Evolutionary conservation across 2,329 filamentous ascomycete genomes (phyloP).

Genomic region (Venturia carpophila): DNA sequence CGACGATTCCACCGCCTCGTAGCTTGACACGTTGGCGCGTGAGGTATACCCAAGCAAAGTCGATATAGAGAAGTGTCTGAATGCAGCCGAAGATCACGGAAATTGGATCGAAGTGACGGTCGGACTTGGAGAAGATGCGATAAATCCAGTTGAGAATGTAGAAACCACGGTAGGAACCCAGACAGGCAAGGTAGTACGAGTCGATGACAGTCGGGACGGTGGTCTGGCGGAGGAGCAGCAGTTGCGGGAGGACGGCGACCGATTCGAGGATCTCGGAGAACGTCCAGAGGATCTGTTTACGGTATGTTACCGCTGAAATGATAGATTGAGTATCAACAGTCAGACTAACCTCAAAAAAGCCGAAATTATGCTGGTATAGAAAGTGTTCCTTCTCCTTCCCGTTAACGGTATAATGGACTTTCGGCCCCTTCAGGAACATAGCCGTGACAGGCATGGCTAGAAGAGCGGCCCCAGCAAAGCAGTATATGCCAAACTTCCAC

Average conservation of each 20-base stretch:
- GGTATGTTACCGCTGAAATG: slow-evolving; percentile 15
- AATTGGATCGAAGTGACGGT: slow-evolving; percentile 57
- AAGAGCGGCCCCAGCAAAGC: slow-evolving; percentile 56
- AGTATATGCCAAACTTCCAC: slow-evolving; percentile 79
- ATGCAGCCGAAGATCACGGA: slow-evolving; percentile 80
- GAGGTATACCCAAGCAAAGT: slow-evolving; percentile 97
- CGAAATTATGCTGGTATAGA: slow-evolving; percentile 18
- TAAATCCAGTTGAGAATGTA: slow-evolving; percentile 91
- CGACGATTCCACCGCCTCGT: slow-evolving; percentile 76
- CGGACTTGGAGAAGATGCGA: slow-evolving; percentile 52
- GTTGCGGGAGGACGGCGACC: slow-evolving; percentile 80
- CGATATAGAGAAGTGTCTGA: slow-evolving; percentile 82
- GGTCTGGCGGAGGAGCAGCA: slow-evolving; percentile 88
- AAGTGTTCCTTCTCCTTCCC: neutral
- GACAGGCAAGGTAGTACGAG: slow-evolving; percentile 84
- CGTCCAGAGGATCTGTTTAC: slow-evolving; percentile 63
- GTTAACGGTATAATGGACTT: neutral
- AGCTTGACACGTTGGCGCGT: slow-evolving; percentile 90
- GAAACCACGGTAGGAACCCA: slow-evolving; percentile 79
- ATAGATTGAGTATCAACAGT: neutral
- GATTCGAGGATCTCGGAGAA: slow-evolving; percentile 92
- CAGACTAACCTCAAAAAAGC: slow-evolving; percentile 20
- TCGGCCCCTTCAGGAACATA: slow-evolving; percentile 48
- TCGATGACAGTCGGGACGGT: slow-evolving; percentile 92
- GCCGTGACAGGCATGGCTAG: slow-evolving; percentile 59